phyloP scores from a whole-genome alignment of 2,329 filamentous ascomycete species.

The Ophiostoma perfectum region DNA sequence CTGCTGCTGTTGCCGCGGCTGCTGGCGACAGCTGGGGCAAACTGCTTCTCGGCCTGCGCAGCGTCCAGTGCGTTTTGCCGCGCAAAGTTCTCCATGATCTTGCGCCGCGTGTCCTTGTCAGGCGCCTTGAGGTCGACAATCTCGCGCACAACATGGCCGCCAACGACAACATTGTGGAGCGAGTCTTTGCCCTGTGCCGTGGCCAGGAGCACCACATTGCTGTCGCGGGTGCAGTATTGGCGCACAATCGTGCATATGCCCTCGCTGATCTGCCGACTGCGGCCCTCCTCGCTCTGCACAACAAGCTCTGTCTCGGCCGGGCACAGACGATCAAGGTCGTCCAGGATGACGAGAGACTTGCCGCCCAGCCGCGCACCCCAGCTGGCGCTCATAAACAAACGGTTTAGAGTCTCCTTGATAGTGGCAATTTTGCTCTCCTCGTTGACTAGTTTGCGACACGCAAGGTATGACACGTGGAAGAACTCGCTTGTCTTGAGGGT shows the following conservation, averaged over 20 bases:
- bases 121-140: slow-evolving; percentile 86
- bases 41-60: slow-evolving; percentile 35
- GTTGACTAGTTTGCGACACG: slow-evolving; percentile 79
- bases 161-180: slow-evolving; percentile 82
- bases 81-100: slow-evolving; percentile 76
- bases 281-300: slow-evolving; percentile 85
- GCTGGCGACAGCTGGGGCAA: slow-evolving; percentile 21
- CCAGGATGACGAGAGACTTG: slow-evolving; percentile 75
- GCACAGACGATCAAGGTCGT: slow-evolving; percentile 89
- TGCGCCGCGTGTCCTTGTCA: slow-evolving; percentile 80
- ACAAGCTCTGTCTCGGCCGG: slow-evolving; percentile 92
- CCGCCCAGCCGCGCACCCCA: slow-evolving; percentile 89
- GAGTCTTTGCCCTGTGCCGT: slow-evolving; percentile 92
- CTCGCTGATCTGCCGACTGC: slow-evolving; percentile 89
- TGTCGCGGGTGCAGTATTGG: slow-evolving; percentile 75
- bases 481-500: slow-evolving; percentile 65
- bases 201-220: slow-evolving; percentile 77
- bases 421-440: slow-evolving; percentile 86
- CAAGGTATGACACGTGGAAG: slow-evolving; percentile 79
- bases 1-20: slow-evolving; percentile 36
- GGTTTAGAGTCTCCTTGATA: slow-evolving; percentile 80
- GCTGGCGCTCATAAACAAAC: slow-evolving; percentile 79
- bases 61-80: slow-evolving; percentile 44
- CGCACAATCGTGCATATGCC: slow-evolving; percentile 74
- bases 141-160: slow-evolving; percentile 86